Percentiles rank a stretch among this genome's conserved stretches.
Conservation (phyloP, 176 grass and related monocot species). For the Oryza australiensis region DNA sequence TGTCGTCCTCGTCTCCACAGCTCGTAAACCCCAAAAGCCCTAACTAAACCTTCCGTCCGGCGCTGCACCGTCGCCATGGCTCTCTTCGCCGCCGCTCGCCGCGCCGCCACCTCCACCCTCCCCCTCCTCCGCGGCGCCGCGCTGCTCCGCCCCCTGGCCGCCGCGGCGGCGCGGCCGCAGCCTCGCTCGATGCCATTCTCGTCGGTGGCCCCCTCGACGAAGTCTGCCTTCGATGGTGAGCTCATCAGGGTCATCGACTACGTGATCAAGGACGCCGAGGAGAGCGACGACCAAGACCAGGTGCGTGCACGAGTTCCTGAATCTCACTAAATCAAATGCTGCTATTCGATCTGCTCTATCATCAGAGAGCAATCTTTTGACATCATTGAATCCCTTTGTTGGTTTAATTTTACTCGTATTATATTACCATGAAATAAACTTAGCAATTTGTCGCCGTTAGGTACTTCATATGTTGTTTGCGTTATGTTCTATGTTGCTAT, state of each 20-base stretch:
- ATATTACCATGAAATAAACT: background rate
- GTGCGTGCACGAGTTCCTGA: conserved; percentile 19
- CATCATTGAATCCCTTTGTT: background rate
- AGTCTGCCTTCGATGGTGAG: conserved; percentile 42
- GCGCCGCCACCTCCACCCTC: conserved; percentile 13
- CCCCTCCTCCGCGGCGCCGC: conserved; percentile 33
- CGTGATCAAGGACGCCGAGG: conserved; percentile 77
- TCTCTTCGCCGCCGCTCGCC: conserved; percentile 44
- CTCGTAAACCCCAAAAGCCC: conserved; percentile 29
- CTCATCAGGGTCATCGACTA: conserved; percentile 65
- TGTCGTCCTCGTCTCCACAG: background rate
- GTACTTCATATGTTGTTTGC: background rate
- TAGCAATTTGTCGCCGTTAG: background rate
- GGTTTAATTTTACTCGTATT: background rate
- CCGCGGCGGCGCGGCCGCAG: conserved; percentile 6
- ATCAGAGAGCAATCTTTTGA: background rate
- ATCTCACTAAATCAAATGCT: background rate
- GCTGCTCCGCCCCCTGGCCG: conserved; percentile 35
- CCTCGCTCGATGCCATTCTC: conserved; percentile 51
- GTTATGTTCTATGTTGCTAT: background rate
- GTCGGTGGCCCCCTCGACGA: conserved; percentile 34
- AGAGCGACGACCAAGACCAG: conserved; percentile 69
- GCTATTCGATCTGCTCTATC: background rate
- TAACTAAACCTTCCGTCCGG: background rate
- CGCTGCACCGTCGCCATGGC: conserved; percentile 32